Conservation (phyloP, 306 rosid genomes). For the Lagenaria siceraria region DNA sequence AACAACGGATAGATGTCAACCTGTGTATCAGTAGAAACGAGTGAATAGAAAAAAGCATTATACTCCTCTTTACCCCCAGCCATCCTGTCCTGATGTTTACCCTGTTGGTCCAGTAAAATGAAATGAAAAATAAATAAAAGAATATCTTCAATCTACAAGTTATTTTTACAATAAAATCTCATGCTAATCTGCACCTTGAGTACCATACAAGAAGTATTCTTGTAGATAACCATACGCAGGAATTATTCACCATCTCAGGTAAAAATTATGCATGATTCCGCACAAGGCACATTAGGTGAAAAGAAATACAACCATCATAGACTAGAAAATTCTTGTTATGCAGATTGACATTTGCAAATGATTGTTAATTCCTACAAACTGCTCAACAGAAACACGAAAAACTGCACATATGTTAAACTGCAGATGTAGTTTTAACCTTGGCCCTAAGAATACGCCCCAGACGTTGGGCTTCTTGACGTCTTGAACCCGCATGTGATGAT, state of each 20-base stretch:
- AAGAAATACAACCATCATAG: neutral
- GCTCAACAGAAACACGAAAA: neutral
- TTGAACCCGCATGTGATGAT: constrained; percentile 97
- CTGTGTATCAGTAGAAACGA: constrained; percentile 96
- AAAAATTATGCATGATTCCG: neutral
- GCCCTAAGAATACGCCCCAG: constrained; percentile 99
- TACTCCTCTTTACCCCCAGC: constrained; percentile 98
- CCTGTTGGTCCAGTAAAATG: constrained; percentile 40
- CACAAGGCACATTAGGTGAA: neutral
- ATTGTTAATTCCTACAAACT: neutral
- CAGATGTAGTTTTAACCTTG: constrained; percentile 29
- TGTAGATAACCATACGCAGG: neutral
- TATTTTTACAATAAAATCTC: neutral
- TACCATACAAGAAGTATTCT: neutral
- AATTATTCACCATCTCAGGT: neutral
- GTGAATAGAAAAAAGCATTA: constrained; percentile 95
- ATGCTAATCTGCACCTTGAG: neutral
- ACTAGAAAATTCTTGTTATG: neutral
- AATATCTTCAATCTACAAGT: constrained; percentile 1
- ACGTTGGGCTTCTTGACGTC: constrained; percentile 99
- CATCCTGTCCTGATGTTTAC: constrained; percentile 91
- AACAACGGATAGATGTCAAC: constrained; percentile 21
- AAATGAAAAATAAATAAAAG: too few relatives aligned
- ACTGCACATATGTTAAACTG: neutral
- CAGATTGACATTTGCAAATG: neutral